These are phyloP conservation scores for Allantophomopsis cytisporea DNA, from an alignment of 2,329 filamentous ascomycete genomes.

Conservation along the genomic window DNA sequence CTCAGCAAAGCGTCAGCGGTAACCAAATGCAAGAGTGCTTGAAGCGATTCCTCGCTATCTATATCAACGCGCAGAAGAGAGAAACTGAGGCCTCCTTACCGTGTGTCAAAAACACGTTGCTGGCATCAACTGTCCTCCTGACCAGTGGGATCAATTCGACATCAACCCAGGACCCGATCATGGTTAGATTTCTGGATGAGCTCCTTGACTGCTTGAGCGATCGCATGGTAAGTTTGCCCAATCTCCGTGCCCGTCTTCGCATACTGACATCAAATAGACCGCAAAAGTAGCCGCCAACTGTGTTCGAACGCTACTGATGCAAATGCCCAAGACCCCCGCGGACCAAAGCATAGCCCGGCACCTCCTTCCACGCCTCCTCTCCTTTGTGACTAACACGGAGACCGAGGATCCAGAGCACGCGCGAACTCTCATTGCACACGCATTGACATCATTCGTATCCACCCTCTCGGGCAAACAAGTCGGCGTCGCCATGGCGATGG, in stretches of 20 bases:
- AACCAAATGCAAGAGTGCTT: constrained; percentile 69
- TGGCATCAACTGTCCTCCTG: constrained; percentile 80
- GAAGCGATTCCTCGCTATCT: constrained; percentile 69
- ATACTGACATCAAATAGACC: constrained; percentile 33
- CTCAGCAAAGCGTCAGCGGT: constrained; percentile 19
- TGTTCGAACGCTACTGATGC: constrained; percentile 68
- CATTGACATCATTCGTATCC: constrained; percentile 59
- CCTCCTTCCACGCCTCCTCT: constrained; percentile 60
- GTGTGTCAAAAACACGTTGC: constrained; percentile 85
- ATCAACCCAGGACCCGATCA: constrained; percentile 59
- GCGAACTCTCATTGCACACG: constrained; percentile 56
- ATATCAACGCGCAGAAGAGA: constrained; percentile 61
- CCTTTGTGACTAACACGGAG: constrained; percentile 57
- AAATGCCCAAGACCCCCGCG: constrained; percentile 44
- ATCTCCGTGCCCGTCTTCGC: constrained; percentile 1
- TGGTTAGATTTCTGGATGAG: constrained; percentile 65
- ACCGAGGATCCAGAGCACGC: constrained; percentile 71
- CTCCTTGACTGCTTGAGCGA: constrained; percentile 73
- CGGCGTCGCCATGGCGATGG: constrained; percentile 54
- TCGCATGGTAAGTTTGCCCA: constrained; percentile 41
- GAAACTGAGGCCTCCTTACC: constrained; percentile 63
- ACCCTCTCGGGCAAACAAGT: constrained; percentile 30
- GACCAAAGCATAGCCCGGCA: constrained; percentile 64
- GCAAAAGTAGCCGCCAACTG: constrained; percentile 86
- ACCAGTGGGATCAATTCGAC: constrained; percentile 67